Evolutionary conservation across 768 basidiomycete genomes (phyloP).

Genomic region (Serendipita sp.): DNA sequence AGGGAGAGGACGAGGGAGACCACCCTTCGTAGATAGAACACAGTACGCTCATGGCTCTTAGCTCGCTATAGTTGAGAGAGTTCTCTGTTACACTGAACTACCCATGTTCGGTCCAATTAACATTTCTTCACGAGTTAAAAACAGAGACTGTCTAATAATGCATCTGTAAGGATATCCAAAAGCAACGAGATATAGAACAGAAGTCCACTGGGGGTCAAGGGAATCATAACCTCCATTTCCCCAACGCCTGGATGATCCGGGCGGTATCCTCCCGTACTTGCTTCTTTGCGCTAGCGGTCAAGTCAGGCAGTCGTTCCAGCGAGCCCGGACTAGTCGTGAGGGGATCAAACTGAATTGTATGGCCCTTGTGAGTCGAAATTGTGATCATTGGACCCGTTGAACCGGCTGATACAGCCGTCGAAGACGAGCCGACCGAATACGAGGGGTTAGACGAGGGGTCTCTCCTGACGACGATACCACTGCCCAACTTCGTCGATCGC

Average conservation of each 20-base stretch:
- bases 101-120: no score
- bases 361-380: not conserved
- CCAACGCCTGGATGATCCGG: slow-evolving; percentile 52
- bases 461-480: not conserved
- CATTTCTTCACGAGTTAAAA: no score
- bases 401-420: not conserved
- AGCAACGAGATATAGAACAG: no score
- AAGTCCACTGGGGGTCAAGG: no score
- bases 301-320: slow-evolving; percentile 61
- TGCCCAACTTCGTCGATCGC: not conserved
- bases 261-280: slow-evolving; percentile 66
- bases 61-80: no score
- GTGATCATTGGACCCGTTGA: not conserved
- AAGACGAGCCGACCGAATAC: not conserved
- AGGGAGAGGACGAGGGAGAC: no score
- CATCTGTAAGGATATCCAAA: no score
- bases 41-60: no score
- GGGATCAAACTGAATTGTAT: slow-evolving; percentile 62
- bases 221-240: slow-evolving; percentile 51
- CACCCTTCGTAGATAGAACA: no score
- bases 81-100: no score
- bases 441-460: not conserved
- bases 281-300: slow-evolving; percentile 69
- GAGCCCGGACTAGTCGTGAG: slow-evolving; percentile 54
- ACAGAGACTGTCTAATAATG: no score